These are phyloP conservation scores for Salicornia ramosissima DNA, from an alignment of 148 eudicot species.

Conservation along the genomic window DNA sequence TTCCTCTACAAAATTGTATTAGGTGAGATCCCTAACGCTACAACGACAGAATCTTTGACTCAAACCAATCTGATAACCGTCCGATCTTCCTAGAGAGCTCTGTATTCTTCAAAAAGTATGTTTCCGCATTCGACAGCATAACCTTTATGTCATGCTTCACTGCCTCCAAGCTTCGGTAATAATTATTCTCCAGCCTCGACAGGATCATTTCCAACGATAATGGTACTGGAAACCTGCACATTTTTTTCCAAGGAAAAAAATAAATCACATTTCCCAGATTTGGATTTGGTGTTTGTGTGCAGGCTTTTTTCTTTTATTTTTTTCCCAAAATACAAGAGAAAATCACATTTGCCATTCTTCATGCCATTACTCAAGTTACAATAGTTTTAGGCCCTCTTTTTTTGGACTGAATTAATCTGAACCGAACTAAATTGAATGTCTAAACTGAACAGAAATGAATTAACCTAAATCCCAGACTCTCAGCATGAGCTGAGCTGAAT, in stretches of 20 bases:
- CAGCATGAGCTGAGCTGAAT: no score
- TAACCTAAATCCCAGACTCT: no score
- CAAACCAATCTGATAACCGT: conserved; percentile 78
- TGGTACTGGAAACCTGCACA: conserved; percentile 86
- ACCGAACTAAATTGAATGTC: no score
- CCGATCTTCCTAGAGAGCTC: conserved; percentile 47
- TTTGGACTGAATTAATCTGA: no score
- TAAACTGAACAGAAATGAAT: no score
- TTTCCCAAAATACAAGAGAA: no score
- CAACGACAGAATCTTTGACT: conserved; percentile 43
- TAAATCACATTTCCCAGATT: neutral
- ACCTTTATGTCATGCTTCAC: conserved; percentile 67
- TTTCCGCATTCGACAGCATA: conserved; percentile 62
- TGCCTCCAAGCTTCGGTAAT: conserved; percentile 77
- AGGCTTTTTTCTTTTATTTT: no score
- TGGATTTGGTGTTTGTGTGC: no score
- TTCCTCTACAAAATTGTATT: conserved; percentile 58
- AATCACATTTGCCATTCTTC: no score
- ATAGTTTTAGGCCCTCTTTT: no score
- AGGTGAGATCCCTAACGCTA: conserved; percentile 33
- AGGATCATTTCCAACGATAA: conserved; percentile 74
- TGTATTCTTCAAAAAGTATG: conserved; percentile 57
- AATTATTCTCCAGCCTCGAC: conserved; percentile 71
- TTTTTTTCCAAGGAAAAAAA: conserved; percentile 6
- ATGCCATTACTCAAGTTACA: no score